These are phyloP conservation scores for Oryza longistaminata DNA, from an alignment of 176 grass and related monocot genomes.

Conservation along the genomic window DNA sequence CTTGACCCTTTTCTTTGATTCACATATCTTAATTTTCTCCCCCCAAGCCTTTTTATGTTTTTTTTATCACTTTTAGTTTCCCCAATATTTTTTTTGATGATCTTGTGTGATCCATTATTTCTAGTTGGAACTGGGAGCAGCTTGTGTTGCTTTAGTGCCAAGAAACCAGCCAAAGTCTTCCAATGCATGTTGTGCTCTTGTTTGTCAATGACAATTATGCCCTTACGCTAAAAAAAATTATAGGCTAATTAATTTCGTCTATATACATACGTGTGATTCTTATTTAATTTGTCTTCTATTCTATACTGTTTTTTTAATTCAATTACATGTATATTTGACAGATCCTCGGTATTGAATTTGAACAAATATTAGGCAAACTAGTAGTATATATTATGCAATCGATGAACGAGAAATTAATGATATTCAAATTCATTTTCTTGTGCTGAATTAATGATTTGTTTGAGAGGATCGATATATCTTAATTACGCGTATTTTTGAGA, in stretches of 20 bases:
- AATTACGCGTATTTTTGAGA: not conserved
- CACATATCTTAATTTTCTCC: not conserved
- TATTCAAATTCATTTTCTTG: not conserved
- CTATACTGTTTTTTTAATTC: not conserved
- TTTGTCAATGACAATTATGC: not conserved
- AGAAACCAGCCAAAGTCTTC: slow-evolving; percentile 20
- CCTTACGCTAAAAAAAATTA: not conserved
- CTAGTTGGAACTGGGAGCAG: not conserved
- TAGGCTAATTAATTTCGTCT: no score
- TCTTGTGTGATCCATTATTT: not conserved
- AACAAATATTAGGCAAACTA: not conserved
- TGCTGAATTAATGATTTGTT: not conserved
- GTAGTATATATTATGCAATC: not conserved
- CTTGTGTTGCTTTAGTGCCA: slow-evolving; percentile 16
- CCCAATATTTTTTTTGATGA: not conserved
- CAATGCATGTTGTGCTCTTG: slow-evolving; percentile 17
- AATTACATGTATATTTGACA: not conserved
- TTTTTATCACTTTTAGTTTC: not conserved
- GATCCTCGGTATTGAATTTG: no score
- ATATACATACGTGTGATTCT: no score
- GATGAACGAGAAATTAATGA: not conserved
- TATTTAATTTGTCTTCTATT: not conserved
- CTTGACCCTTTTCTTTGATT: not conserved
- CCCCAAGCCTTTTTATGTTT: not conserved
- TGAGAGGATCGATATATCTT: not conserved